Percentiles rank a stretch among this genome's conserved stretches.
Conservation (phyloP, 176 grass and related monocot genomes). For the Pontederia crassipes region DNA sequence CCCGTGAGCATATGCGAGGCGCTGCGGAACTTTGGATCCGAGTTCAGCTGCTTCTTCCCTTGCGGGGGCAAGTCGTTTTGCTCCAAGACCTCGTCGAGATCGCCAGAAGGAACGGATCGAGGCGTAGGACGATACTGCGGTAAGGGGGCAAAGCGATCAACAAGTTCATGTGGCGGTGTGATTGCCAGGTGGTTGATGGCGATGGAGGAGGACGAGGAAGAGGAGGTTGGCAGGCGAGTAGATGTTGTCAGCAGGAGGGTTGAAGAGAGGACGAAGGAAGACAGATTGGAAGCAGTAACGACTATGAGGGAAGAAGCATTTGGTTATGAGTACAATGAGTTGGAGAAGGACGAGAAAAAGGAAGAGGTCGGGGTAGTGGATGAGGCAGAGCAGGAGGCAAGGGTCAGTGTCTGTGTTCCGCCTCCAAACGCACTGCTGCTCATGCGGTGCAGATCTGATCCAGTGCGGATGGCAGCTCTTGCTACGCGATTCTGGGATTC, state of each 20-base stretch:
- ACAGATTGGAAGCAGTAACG: constrained; percentile 37
- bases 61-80: constrained; percentile 64
- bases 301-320: constrained; percentile 4
- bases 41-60: constrained; percentile 44
- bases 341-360: constrained; percentile 7
- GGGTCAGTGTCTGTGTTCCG: constrained; percentile 80
- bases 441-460: constrained; percentile 93
- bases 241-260: constrained; percentile 33
- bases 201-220: constrained; percentile 24
- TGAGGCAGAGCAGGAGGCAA: constrained; percentile 51
- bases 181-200: constrained; percentile 77
- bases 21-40: constrained; percentile 61
- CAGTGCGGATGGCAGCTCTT: constrained; percentile 72
- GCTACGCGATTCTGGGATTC: constrained; percentile 73
- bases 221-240: constrained; percentile 13
- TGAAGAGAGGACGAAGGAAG: constrained; percentile 35
- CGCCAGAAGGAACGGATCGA: constrained; percentile 6
- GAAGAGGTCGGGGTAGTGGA: constrained; percentile 48
- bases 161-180: constrained; percentile 58
- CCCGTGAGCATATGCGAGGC: constrained; percentile 93
- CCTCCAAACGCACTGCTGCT: constrained; percentile 84
- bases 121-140: constrained; percentile 12
- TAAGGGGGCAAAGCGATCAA: constrained; percentile 9
- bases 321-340: constrained; percentile 23
- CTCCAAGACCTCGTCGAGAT: constrained; percentile 33